A percentile compares a stretch with the other conserved stretches of the same genome.
Evolutionary conservation across 1,284 basidiomycete genomes (phyloP).

Genomic region (Microbotryum silenes-acaulis): DNA sequence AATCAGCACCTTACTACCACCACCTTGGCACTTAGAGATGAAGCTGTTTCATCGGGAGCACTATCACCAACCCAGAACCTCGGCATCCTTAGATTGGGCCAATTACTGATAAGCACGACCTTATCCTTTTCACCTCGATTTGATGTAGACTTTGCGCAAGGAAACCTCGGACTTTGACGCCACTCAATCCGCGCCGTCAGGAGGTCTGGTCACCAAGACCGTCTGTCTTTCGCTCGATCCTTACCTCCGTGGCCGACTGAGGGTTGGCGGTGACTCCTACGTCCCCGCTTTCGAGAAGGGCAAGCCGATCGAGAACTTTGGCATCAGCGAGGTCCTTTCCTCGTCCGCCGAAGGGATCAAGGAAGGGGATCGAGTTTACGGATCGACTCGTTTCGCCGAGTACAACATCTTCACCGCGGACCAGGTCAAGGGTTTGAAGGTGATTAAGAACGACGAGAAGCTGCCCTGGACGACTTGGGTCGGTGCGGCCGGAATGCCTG

Average conservation of each 20-base stretch:
- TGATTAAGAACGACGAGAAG: constrained; percentile 28
- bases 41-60: too few species aligned
- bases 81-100: too few species aligned
- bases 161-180: constrained; percentile 45
- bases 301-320: constrained; percentile 27
- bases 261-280: background rate
- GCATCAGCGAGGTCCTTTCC: constrained; percentile 27
- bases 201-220: constrained; percentile 50
- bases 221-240: constrained; percentile 43
- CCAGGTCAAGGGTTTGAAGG: constrained; percentile 3
- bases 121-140: too few species aligned
- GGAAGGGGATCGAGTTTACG: constrained; percentile 22
- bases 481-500: constrained; percentile 39
- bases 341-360: constrained; percentile 15
- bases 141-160: too few species aligned
- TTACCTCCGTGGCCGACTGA: background rate
- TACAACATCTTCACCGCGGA: constrained; percentile 17
- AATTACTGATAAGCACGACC: too few species aligned
- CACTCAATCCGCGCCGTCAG: constrained; percentile 44
- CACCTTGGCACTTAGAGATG: too few species aligned
- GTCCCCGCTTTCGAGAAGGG: constrained; percentile 24
- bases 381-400: constrained; percentile 15
- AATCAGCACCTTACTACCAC: too few species aligned
- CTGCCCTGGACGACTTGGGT: constrained; percentile 43
- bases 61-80: too few species aligned